phyloP scores from a whole-genome alignment of 2,329 filamentous ascomycete species.

The Mycogone perniciosa region DNA sequence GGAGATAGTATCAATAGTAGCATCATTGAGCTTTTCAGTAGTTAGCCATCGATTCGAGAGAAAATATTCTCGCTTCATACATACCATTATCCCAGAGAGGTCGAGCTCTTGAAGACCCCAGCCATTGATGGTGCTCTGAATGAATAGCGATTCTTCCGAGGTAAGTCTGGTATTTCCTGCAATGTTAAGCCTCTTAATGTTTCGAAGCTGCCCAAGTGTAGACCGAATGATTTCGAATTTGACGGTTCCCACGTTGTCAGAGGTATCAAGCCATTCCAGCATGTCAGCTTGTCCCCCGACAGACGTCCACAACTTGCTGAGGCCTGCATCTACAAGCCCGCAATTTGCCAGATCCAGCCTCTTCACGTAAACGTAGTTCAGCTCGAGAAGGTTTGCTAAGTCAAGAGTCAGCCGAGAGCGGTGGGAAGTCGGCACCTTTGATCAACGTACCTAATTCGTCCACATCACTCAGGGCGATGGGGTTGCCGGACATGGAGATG shows the following conservation, averaged over 20 bases:
- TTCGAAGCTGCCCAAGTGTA: slow-evolving; percentile 37
- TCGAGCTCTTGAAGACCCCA: slow-evolving; percentile 49
- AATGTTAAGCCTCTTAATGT: slow-evolving; percentile 44
- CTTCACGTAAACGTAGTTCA: slow-evolving; percentile 35
- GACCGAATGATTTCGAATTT: slow-evolving; percentile 40
- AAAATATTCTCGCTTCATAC: slow-evolving; percentile 10
- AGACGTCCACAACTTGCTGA: slow-evolving; percentile 42
- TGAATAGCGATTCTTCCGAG: slow-evolving; percentile 39
- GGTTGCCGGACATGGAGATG: slow-evolving; percentile 44
- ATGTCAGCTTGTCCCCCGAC: slow-evolving; percentile 39
- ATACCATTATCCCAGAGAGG: slow-evolving; percentile 48
- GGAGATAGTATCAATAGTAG: slow-evolving; percentile 41
- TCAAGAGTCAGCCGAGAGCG: neutral
- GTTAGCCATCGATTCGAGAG: neutral
- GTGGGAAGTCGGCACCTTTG: neutral
- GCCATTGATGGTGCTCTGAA: slow-evolving; percentile 35
- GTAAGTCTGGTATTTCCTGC: slow-evolving; percentile 44
- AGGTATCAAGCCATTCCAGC: slow-evolving; percentile 45
- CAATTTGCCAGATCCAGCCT: slow-evolving; percentile 47
- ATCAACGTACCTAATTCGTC: slow-evolving; percentile 40
- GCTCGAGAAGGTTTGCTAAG: slow-evolving; percentile 27
- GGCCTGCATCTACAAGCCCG: slow-evolving; percentile 42
- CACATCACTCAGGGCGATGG: slow-evolving; percentile 40
- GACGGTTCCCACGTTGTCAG: slow-evolving; percentile 46
- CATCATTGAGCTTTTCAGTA: slow-evolving; percentile 38